phyloP scores from a whole-genome alignment of 257 asterid genomes.

The Buddleja alternifolia region DNA sequence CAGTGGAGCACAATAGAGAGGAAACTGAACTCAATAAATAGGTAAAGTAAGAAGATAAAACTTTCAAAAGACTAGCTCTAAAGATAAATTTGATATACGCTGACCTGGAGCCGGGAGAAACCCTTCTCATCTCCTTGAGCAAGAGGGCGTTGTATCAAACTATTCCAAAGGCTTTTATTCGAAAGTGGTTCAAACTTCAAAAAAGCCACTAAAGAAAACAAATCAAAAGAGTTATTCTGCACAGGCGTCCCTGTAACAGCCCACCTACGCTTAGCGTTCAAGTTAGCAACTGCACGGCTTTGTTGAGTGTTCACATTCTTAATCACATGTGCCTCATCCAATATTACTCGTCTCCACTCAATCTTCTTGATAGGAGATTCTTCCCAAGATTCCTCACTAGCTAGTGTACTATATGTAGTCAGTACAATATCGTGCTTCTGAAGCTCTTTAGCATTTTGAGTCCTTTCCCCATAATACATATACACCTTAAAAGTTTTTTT shows the following conservation, averaged over 20 bases:
- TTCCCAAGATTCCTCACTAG: conserved; percentile 50
- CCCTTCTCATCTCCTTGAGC: conserved; percentile 75
- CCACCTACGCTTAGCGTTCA: conserved; percentile 79
- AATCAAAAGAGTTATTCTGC: conserved; percentile 70
- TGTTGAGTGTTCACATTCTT: conserved; percentile 71
- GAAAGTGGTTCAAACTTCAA: conserved; percentile 84
- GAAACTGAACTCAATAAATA: too few species aligned
- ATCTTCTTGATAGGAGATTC: conserved; percentile 68
- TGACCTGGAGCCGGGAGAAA: conserved; percentile 73
- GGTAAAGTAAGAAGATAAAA: conserved; percentile 6
- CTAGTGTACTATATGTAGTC: conserved; percentile 72
- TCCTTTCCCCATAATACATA: conserved; percentile 77
- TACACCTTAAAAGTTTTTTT: conserved; percentile 61
- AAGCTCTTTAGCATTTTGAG: conserved; percentile 60
- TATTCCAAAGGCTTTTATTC: conserved; percentile 64
- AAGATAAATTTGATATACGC: conserved; percentile 11
- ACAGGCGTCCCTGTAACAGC: conserved; percentile 86
- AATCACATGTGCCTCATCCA: conserved; percentile 88
- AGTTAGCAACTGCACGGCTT: conserved; percentile 65
- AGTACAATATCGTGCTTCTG: conserved; percentile 65
- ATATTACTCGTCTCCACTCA: conserved; percentile 82
- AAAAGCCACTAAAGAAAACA: conserved; percentile 74
- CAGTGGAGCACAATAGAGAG: too few species aligned
- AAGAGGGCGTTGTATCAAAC: conserved; percentile 77
- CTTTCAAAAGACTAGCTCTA: not conserved